A percentile compares a stretch with the other conserved stretches of the same genome.
phyloP scores from a whole-genome alignment of 257 asterid species.

The Nicotiana tabacum region DNA sequence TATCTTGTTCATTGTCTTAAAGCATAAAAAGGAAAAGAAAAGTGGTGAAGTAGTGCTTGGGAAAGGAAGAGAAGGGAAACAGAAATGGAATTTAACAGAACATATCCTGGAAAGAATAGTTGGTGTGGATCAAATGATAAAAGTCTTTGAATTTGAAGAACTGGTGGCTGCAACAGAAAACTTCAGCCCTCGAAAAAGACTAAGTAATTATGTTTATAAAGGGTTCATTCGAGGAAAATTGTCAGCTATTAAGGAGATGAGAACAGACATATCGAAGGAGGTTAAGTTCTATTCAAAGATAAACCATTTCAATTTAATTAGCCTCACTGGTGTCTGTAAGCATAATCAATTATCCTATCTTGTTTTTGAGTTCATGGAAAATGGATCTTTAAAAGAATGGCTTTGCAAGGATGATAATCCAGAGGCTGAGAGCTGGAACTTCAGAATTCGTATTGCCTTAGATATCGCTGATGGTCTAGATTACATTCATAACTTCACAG shows the following conservation, averaged over 20 bases:
- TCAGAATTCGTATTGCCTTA: constrained; percentile 47
- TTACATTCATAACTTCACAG: constrained; percentile 62
- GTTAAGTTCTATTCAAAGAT: constrained; percentile 48
- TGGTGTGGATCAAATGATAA: constrained; percentile 31
- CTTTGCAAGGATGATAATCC: constrained; percentile 25
- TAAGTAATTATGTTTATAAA: constrained; percentile 31
- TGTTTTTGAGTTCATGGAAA: constrained; percentile 60
- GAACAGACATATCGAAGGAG: constrained; percentile 38
- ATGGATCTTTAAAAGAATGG: constrained; percentile 58
- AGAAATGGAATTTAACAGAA: constrained; percentile 20
- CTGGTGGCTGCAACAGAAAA: constrained; percentile 43
- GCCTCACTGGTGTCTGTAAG: constrained; percentile 54
- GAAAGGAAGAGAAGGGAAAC: constrained; percentile 11
- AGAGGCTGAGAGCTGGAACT: constrained; percentile 42
- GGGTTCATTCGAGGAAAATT: constrained; percentile 49
- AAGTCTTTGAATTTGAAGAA: constrained; percentile 42
- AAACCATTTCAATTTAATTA: constrained; percentile 57
- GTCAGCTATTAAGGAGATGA: constrained; percentile 36
- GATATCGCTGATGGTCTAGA: constrained; percentile 71
- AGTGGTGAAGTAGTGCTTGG: not conserved
- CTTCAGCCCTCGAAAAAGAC: constrained; percentile 33
- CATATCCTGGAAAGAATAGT: constrained; percentile 31
- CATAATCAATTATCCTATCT: constrained; percentile 34
- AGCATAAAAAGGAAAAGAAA: constrained; percentile 11
- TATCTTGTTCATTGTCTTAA: constrained; percentile 20